These are phyloP conservation scores for Chlorella sp. DNA, from an alignment of 139 green algal genomes.

Conservation along the genomic window DNA sequence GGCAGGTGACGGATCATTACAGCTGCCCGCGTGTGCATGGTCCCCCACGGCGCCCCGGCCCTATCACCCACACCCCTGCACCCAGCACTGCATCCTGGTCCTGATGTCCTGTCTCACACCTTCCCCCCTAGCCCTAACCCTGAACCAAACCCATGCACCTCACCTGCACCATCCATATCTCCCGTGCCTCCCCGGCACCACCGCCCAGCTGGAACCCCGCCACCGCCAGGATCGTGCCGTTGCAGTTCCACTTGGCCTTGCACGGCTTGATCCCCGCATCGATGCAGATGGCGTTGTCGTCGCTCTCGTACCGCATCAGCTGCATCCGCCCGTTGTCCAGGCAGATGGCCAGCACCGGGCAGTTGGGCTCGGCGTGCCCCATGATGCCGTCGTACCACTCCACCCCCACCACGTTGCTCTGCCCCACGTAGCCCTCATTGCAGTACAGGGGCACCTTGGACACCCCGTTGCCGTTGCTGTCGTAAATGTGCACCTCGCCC, in stretches of 20 bases:
- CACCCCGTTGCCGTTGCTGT: slow-evolving; percentile 67
- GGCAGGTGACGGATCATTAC: no score
- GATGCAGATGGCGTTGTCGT: slow-evolving; percentile 42
- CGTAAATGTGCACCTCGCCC: slow-evolving; percentile 70
- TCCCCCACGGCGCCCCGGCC: no score
- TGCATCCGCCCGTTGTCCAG: slow-evolving; percentile 70
- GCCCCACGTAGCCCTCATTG: slow-evolving; percentile 51
- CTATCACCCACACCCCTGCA: no score
- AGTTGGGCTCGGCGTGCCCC: slow-evolving; percentile 56
- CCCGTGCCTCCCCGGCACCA: slow-evolving; percentile 12
- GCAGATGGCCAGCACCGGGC: slow-evolving; percentile 56
- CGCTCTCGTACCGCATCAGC: slow-evolving; percentile 45
- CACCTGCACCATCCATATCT: slow-evolving; percentile 47
- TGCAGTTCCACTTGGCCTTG: slow-evolving; percentile 60
- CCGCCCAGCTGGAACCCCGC: slow-evolving; percentile 43
- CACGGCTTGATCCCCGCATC: slow-evolving; percentile 58
- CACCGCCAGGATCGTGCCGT: slow-evolving; percentile 62
- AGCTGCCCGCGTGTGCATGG: no score
- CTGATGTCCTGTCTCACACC: no score
- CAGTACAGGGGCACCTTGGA: slow-evolving; percentile 62
- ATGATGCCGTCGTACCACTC: slow-evolving; percentile 71
- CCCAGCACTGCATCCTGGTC: no score
- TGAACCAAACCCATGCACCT: no score
- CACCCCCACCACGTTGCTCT: slow-evolving; percentile 47
- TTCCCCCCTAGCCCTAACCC: no score